Evolutionary conservation across 1,139 yeast genomes (phyloP), one percentile per base, ranked within the genome.

Genomic region (Lodderomyces beijingensis): DNA sequence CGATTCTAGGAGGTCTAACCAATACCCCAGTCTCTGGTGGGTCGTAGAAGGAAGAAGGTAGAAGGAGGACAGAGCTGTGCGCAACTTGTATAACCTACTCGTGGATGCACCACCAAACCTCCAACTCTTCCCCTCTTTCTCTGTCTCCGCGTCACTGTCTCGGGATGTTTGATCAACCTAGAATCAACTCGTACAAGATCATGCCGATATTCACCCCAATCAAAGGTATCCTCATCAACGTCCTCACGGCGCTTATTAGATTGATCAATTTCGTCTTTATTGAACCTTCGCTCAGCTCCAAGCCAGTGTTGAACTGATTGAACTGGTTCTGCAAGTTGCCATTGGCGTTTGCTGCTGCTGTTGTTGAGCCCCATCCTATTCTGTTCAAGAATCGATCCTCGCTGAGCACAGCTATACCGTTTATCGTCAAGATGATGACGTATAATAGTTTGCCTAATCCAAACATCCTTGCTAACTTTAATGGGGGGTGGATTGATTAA

Each of bases 381-480:
- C 74, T 49, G 45, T 66, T 65, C 44, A 68, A 57, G 41, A 68
- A 68, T 29, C 74, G 50, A 45, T 68, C 74, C 39, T 68, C 74
- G 37, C 74, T 66, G 33, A 68, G 58, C 16, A 68, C 67, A 1
- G 74, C 74, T 17, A 68, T 59, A 1, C 73, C 73, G 43, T 68
- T 68, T 21, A 65, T 59, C 16, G 62, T 46, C 28, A 68, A 54
- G 16, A 68, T 53, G 10, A 62, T 53, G 34, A 66, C 65, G 48
- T 68, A 68, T 25, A 68, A 49, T 25, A 68, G 49, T 43, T 65
- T 67, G 3, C 74, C 73, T 33, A 68, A 51, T 21, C 74, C 74
- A 51, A 68, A 68, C 72, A 68, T 65, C 24, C 20, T 28, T 15
- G 21, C 10, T 19, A 10, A 13, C 16, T 25, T 12, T 22, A 11